Percentiles rank a stretch among this genome's conserved stretches.
Conservation (phyloP, 345 rosid species). For the Ceriops zippeliana region DNA sequence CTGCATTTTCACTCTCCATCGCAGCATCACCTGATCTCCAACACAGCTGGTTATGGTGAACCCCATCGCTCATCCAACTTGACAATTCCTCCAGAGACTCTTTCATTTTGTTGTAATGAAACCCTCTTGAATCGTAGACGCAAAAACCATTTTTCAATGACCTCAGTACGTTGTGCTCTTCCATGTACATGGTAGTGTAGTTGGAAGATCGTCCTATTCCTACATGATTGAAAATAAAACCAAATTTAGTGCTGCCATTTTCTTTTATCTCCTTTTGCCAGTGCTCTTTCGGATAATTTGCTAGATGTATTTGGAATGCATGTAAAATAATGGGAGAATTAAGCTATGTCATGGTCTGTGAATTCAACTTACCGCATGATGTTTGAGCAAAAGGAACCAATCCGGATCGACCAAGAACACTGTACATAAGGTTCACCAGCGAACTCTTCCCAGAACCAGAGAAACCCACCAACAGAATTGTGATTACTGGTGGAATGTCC, state of each 20-base stretch:
- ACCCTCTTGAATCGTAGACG: constrained; percentile 56
- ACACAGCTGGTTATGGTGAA: constrained; percentile 54
- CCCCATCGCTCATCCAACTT: constrained; percentile 48
- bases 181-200: constrained; percentile 41
- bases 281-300: too few species aligned
- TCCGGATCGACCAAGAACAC: constrained; percentile 57
- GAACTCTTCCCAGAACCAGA: constrained; percentile 63
- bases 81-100: constrained; percentile 48
- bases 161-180: constrained; percentile 60
- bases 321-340: neutral
- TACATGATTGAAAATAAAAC: neutral
- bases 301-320: too few species aligned
- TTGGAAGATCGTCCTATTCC: constrained; percentile 28
- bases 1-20: constrained; percentile 22
- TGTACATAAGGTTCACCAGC: constrained; percentile 58
- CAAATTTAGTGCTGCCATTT: neutral
- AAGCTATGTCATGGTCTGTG: neutral
- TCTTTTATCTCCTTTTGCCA: too few species aligned
- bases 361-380: constrained; percentile 33
- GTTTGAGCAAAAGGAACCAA: constrained; percentile 53
- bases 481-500: constrained; percentile 48
- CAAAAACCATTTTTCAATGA: constrained; percentile 51
- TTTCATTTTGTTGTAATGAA: constrained; percentile 18
- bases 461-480: constrained; percentile 57
- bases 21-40: constrained; percentile 31